Evolutionary conservation across 495 filamentous ascomycete genomes (phyloP).

Genomic region (Talaromyces stipitatus): DNA sequence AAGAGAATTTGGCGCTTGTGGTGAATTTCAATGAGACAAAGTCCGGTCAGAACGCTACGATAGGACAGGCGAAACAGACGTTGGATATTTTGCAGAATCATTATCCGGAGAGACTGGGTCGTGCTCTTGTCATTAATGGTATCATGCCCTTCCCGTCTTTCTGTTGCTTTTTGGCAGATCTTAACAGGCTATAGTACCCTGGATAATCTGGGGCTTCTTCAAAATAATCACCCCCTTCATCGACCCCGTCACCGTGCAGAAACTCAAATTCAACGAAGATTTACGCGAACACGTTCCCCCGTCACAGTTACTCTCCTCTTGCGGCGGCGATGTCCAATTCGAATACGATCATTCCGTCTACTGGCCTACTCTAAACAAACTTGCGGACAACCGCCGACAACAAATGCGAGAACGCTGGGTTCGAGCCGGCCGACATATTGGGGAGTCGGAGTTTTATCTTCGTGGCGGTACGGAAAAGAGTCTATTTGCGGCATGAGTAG

Average conservation of each 20-base stretch:
- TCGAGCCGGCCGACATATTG: constrained; percentile 66
- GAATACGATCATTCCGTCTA: constrained; percentile 81
- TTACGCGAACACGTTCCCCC: constrained; percentile 67
- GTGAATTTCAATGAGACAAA: constrained; percentile 82
- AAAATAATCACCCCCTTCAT: constrained; percentile 94
- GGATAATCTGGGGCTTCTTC: constrained; percentile 84
- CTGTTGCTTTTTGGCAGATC: constrained; percentile 4
- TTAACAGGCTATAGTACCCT: constrained; percentile 56
- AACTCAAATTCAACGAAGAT: constrained; percentile 93
- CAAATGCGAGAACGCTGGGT: constrained; percentile 64
- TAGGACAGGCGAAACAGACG: constrained; percentile 69
- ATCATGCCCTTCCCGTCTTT: constrained; percentile 8
- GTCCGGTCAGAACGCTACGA: constrained; percentile 65
- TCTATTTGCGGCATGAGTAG: constrained; percentile 15
- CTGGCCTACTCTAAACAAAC: constrained; percentile 74
- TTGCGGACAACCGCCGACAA: constrained; percentile 54
- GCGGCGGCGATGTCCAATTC: constrained; percentile 58
- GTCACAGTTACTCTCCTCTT: constrained; percentile 62
- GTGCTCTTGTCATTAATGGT: constrained; percentile 82
- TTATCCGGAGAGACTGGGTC: constrained; percentile 88
- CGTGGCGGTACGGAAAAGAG: constrained; percentile 49
- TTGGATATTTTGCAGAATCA: constrained; percentile 87
- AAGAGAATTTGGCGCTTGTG: constrained; percentile 77
- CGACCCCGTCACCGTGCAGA: constrained; percentile 82
- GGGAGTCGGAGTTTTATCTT: constrained; percentile 77